Conservation (phyloP, 2,329 filamentous ascomycete genomes). For the Ceratocystis smalleyi region DNA sequence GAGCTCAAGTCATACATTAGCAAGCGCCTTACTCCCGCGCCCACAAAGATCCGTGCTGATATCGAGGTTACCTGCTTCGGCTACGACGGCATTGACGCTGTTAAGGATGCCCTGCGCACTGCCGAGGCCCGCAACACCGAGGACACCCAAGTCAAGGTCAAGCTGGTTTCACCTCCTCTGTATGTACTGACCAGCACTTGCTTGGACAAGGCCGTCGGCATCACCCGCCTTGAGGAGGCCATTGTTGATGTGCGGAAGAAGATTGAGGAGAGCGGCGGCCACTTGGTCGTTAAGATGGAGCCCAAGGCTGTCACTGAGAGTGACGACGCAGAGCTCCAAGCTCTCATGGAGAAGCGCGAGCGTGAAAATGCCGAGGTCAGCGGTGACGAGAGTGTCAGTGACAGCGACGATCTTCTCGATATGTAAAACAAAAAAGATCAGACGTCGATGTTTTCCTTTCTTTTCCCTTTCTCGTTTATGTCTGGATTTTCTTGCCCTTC, state of each 20-base stretch:
- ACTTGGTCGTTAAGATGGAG: slow-evolving; percentile 88
- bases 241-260: slow-evolving; percentile 73
- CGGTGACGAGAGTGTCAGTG: slow-evolving; percentile 89
- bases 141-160: slow-evolving; percentile 93
- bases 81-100: slow-evolving; percentile 95
- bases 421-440: slow-evolving; percentile 5
- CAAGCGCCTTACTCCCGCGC: slow-evolving; percentile 92
- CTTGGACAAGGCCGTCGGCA: slow-evolving; percentile 79
- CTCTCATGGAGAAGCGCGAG: slow-evolving; percentile 97
- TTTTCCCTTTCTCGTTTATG: background rate
- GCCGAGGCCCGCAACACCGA: slow-evolving; percentile 86
- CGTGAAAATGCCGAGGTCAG: slow-evolving; percentile 96
- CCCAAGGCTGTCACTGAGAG: slow-evolving; percentile 98
- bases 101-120: slow-evolving; percentile 80
- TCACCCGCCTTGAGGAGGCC: slow-evolving; percentile 69
- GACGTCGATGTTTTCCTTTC: slow-evolving; percentile 7
- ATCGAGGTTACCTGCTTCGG: slow-evolving; percentile 91
- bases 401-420: slow-evolving; percentile 57
- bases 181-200: slow-evolving; percentile 95
- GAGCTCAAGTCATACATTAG: slow-evolving; percentile 91
- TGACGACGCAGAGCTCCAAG: slow-evolving; percentile 91
- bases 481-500: background rate
- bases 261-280: slow-evolving; percentile 65
- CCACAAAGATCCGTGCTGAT: slow-evolving; percentile 97
- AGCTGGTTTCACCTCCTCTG: slow-evolving; percentile 90